A percentile compares a stretch with the other conserved stretches of the same genome.
These are phyloP conservation scores for Periconia sp. DNA, from an alignment of 2,329 filamentous ascomycete species.

Conservation along the genomic window DNA sequence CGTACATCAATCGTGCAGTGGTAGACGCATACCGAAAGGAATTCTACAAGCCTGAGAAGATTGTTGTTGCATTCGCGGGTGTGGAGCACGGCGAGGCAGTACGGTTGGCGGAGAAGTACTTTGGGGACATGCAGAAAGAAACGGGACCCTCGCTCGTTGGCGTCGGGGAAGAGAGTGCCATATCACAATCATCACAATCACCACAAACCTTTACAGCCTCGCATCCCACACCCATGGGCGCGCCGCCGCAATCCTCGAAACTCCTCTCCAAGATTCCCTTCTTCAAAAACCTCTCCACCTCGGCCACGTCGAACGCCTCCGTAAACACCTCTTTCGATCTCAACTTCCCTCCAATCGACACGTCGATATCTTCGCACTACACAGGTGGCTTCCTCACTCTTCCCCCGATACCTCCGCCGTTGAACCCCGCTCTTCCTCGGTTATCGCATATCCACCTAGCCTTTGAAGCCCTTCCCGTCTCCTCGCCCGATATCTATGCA, in stretches of 20 bases:
- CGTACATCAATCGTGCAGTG: slow-evolving; percentile 73
- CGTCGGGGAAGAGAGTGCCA: slow-evolving; percentile 28
- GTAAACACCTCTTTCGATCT: slow-evolving; percentile 55
- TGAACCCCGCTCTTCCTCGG: slow-evolving; percentile 76
- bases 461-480: slow-evolving; percentile 92
- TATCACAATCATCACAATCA: slow-evolving; percentile 29
- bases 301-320: slow-evolving; percentile 67
- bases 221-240: slow-evolving; percentile 42
- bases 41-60: slow-evolving; percentile 88
- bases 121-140: slow-evolving; percentile 81
- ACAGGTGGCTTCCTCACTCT: slow-evolving; percentile 92
- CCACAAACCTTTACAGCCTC: slow-evolving; percentile 55
- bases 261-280: slow-evolving; percentile 86
- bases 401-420: slow-evolving; percentile 77
- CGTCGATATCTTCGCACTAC: slow-evolving; percentile 75
- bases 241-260: slow-evolving; percentile 62
- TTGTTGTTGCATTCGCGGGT: slow-evolving; percentile 94
- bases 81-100: slow-evolving; percentile 84
- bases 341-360: slow-evolving; percentile 58
- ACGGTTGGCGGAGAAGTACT: slow-evolving; percentile 78
- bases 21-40: slow-evolving; percentile 79
- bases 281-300: slow-evolving; percentile 85
- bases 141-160: slow-evolving; percentile 52
- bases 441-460: slow-evolving; percentile 94
- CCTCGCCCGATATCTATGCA: slow-evolving; percentile 91